Percentiles rank a stretch among this genome's conserved stretches.
phyloP scores from a whole-genome alignment of 225 moss, liverwort and hornwort genomes.

The Physcomitrellopsis africana region DNA sequence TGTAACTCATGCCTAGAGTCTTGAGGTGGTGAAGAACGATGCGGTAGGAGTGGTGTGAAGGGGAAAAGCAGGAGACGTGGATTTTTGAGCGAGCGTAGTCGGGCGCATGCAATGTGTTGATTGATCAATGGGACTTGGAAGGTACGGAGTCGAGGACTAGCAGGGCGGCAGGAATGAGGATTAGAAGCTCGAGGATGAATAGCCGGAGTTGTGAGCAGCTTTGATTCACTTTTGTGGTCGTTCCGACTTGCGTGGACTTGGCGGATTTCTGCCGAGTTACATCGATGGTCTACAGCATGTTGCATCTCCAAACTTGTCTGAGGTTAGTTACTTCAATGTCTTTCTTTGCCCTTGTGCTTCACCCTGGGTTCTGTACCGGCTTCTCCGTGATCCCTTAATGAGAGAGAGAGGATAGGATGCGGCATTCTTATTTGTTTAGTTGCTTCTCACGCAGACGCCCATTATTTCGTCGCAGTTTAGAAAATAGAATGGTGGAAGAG shows the following conservation, averaged over 20 bases:
- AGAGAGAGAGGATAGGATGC: not conserved
- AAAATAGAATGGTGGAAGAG: not conserved
- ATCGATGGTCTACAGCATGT: conserved; percentile 36
- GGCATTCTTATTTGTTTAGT: not conserved
- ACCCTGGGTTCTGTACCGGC: not conserved
- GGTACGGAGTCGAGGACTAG: no score
- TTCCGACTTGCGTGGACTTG: conserved; percentile 3
- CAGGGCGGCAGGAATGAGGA: not conserved
- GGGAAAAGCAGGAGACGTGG: no score
- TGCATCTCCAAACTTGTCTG: conserved; percentile 35
- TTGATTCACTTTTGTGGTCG: conserved; percentile 23
- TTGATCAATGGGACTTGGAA: no score
- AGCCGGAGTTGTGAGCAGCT: conserved; percentile 12
- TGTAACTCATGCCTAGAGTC: no score
- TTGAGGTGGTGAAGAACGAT: no score
- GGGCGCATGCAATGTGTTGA: no score
- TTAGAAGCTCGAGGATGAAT: conserved; percentile 25
- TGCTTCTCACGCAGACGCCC: not conserved
- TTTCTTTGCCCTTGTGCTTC: not conserved
- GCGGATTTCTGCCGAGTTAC: not conserved
- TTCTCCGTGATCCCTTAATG: no score
- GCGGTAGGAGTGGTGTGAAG: no score
- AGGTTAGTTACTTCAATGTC: conserved; percentile 32
- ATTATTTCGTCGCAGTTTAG: not conserved
- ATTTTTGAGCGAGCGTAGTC: no score